Evolutionary conservation across 805 yeast species (phyloP), one percentile per base, ranked within the genome.

Genomic region (Yamadazyma insecticola): DNA sequence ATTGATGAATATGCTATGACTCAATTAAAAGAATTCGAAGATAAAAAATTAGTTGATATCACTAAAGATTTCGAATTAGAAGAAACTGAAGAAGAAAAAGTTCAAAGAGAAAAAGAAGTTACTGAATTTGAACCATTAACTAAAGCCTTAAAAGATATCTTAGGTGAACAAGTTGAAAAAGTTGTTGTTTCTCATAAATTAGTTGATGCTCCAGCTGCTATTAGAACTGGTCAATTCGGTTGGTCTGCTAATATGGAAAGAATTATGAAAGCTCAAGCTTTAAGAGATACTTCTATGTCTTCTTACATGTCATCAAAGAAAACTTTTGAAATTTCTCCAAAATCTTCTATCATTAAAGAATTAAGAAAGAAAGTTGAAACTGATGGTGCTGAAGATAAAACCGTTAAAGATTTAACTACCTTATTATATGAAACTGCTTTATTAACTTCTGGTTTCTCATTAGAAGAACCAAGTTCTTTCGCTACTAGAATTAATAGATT

Each of bases 161-260:
- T 92, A 56, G 98, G 97, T 61, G 98, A 92, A 56, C 90, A 86
- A 73, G 97, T 92, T 56, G 99, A 92, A 77, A 92, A 92, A 78
- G 98, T 94, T 69, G 88, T 89, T 61, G 96, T 92, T 47, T 88
- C 97, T 47, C 94, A 90, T 74, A 88, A 87, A 72, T 79, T 92
- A 60, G 87, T 89, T 54, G 97, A 89, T 60, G 89, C 97, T 37
- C 99, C 99, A 67, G 98, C 98, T 66, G 98, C 98, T 53, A 92
- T 92, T 65, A 88, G 98, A 80, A 92, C 98, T 51, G 97, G 97
- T 51, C 97, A 92, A 76, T 92, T 92, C 67, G 98, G 99, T 67
- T 92, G 99, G 99, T 92, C 98, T 50, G 99, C 99, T 58, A 92
- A 92, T 78, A 92, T 92, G 98, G 99, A 92, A 78, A 90, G 98